Evolutionary conservation across 108 stramenopile genomes (phyloP).

Genomic region (Cylindrotheca fusiformis): DNA sequence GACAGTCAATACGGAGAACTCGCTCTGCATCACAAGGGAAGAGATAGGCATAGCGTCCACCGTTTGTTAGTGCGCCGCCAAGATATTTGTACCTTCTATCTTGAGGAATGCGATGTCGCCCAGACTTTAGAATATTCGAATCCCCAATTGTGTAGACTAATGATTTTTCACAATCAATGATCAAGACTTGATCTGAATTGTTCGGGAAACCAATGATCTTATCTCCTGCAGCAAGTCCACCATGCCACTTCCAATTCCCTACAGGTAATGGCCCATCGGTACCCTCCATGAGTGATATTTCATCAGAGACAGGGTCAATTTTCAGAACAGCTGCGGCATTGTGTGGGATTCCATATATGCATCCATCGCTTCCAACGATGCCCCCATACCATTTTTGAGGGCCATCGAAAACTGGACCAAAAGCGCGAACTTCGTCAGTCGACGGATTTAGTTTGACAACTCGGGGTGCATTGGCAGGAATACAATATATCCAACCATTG

Average conservation of each 20-base stretch:
- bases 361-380: constrained; percentile 43
- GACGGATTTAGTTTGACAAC: constrained; percentile 58
- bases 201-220: constrained; percentile 71
- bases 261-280: constrained; percentile 31
- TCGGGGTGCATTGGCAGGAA: constrained; percentile 58
- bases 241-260: constrained; percentile 76
- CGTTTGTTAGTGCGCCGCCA: constrained; percentile 56
- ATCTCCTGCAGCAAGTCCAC: constrained; percentile 54
- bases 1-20: constrained; percentile 49
- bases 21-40: constrained; percentile 62
- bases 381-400: constrained; percentile 71
- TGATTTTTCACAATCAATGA: constrained; percentile 46
- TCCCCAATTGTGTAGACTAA: constrained; percentile 48
- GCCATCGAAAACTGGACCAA: constrained; percentile 45
- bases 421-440: constrained; percentile 37
- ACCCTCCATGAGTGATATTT: constrained; percentile 35
- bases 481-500: constrained; percentile 58
- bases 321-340: constrained; percentile 58
- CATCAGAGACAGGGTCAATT: constrained; percentile 55
- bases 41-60: constrained; percentile 49
- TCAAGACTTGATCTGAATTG: constrained; percentile 54
- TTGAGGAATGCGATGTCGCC: constrained; percentile 63
- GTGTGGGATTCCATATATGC: constrained; percentile 70
- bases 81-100: constrained; percentile 68
- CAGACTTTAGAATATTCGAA: constrained; percentile 38